A percentile compares a stretch with the other conserved stretches of the same genome.
phyloP scores from a whole-genome alignment of 1,284 basidiomycete genomes.

The Xanthoconium separans region DNA sequence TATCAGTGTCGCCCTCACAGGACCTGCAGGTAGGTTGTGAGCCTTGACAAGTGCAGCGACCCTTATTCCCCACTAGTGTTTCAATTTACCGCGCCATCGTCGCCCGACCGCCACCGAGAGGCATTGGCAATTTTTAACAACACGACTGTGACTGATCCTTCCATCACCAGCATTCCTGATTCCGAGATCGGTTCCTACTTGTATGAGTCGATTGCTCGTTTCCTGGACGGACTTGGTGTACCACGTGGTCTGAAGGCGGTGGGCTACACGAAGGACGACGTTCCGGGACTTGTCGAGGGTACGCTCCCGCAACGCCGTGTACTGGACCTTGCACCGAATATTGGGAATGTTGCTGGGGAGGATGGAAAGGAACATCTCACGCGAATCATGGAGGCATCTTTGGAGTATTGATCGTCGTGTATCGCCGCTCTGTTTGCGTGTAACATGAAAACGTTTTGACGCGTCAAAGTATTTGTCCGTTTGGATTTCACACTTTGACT shows the following conservation, averaged over 20 bases:
- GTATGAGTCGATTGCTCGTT: constrained; percentile 87
- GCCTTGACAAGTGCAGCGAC: neutral
- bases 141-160: constrained; percentile 62
- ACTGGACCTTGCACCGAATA: constrained; percentile 83
- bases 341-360: constrained; percentile 75
- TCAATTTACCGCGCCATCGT: constrained; percentile 90
- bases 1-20: constrained; percentile 76
- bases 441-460: constrained; percentile 2
- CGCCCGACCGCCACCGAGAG: constrained; percentile 87
- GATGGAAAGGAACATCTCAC: constrained; percentile 80
- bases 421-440: constrained; percentile 6
- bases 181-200: constrained; percentile 79
- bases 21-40: constrained; percentile 63
- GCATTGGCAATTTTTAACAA: constrained; percentile 83
- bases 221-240: constrained; percentile 85
- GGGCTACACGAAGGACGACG: constrained; percentile 72
- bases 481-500: neutral
- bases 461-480: neutral
- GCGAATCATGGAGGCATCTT: constrained; percentile 70
- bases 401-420: constrained; percentile 60
- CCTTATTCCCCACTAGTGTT: constrained; percentile 56
- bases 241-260: constrained; percentile 87
- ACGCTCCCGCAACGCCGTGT: constrained; percentile 87
- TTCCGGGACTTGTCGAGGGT: constrained; percentile 76
- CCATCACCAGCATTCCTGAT: constrained; percentile 77